phyloP scores from a whole-genome alignment of 1,139 yeast genomes.

The Blastobotrys persicus region DNA sequence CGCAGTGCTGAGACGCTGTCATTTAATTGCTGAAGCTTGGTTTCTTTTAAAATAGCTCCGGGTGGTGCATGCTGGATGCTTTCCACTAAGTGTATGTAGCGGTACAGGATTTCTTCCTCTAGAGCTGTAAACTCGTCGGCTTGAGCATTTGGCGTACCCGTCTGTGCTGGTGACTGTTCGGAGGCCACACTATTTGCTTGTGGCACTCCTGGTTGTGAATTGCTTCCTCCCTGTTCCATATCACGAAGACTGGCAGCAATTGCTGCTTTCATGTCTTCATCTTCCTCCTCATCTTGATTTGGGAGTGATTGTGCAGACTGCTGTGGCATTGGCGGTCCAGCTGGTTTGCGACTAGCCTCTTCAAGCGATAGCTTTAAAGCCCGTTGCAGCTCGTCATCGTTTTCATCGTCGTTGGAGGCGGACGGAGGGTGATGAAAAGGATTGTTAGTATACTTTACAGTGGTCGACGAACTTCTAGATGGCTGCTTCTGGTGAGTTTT shows the following conservation, averaged over 20 bases:
- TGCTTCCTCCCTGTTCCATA: slow-evolving; percentile 33
- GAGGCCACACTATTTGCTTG: slow-evolving; percentile 16
- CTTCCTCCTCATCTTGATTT: slow-evolving; percentile 58
- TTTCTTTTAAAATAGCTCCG: slow-evolving; percentile 59
- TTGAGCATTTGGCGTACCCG: slow-evolving; percentile 18
- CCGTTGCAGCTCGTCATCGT: slow-evolving; percentile 71
- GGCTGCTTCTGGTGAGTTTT: not conserved
- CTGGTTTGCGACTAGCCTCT: slow-evolving; percentile 43
- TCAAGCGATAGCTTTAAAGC: slow-evolving; percentile 78
- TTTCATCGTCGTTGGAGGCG: slow-evolving; percentile 39
- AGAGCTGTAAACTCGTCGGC: slow-evolving; percentile 47
- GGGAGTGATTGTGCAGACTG: slow-evolving; percentile 10
- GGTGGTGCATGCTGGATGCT: slow-evolving; percentile 50
- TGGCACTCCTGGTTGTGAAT: slow-evolving; percentile 18
- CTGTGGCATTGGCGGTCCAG: slow-evolving; percentile 20
- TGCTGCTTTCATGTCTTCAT: slow-evolving; percentile 89
- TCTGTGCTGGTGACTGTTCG: slow-evolving; percentile 18
- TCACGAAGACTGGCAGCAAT: slow-evolving; percentile 90
- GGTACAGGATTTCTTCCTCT: slow-evolving; percentile 67
- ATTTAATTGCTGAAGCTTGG: slow-evolving; percentile 61
- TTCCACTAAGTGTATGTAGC: slow-evolving; percentile 66
- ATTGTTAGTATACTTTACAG: slow-evolving; percentile 8
- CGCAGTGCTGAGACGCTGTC: slow-evolving; percentile 61
- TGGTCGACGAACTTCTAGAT: slow-evolving; percentile 1
- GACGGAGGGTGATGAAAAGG: slow-evolving; percentile 18